Base-by-base conservation (phyloP, 805 yeast genomes). In the Candida fluviatilis region DNA sequence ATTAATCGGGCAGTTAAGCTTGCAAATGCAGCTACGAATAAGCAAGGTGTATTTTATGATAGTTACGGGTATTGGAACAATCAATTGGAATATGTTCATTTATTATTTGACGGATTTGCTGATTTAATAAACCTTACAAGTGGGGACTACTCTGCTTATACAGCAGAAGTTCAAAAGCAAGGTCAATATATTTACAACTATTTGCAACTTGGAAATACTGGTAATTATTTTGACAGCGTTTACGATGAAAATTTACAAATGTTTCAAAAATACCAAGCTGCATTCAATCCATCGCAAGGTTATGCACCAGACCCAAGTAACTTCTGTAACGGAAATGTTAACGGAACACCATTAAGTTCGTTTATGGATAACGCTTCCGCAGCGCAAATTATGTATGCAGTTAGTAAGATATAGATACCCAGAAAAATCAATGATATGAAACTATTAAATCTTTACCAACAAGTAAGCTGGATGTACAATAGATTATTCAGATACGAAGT, bases 11-110 rank as follows among this genome's bases (percentile, higher is more conserved):
- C 60, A 4, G 15, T 41, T 5, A 40, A 40, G 10, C 38, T 58
- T 18, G 55, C 42, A 3, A 37, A 43, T 10, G 51, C 58, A 4
- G 46, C 55, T 8, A 43, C 45, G 18, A 39, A 41, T 14, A 31
- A 30, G 5, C 15, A 38, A 6, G 54, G 58, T 6, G 50, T 53
- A 2, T 50, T 55, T 31, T 57, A 54, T 37, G 40, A 34, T 18
- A 33, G 36, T 1, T 38, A 47, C 29, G 54, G 55, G 5, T 41
- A 39, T 31, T 58, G 62, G 64, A 52, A 54, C 33, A 54, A 56
- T 42, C 41, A 36, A 12, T 38, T 54, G 29, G 42, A 51, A 26
- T 58, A 57, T 39, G 37, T 43, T 7, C 53, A 57, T 30, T 43
- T 58, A 15, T 39, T 56, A 13, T 55, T 47, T 34, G 44, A 41